Evolutionary conservation across 169 alveolate species (phyloP).

Genomic region (Plasmodium ovale): DNA sequence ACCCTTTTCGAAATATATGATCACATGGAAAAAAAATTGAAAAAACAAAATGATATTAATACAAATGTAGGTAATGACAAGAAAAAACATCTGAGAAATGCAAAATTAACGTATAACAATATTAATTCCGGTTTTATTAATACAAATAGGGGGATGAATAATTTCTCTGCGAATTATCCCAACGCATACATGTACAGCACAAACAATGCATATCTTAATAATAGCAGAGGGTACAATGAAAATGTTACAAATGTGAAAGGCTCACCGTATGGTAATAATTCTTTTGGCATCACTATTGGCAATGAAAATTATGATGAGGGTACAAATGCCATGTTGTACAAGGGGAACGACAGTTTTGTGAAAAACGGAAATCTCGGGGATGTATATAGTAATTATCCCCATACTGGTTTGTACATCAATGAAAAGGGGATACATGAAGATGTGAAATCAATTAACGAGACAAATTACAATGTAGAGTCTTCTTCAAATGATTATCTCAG

Average conservation of each 20-base stretch:
- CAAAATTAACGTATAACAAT: not conserved
- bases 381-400: not conserved
- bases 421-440: not conserved
- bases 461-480: slow-evolving; percentile 4
- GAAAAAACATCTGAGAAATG: not conserved
- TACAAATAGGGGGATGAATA: not conserved
- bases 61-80: not conserved
- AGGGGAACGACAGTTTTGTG: not conserved
- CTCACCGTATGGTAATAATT: not conserved
- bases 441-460: not conserved
- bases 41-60: not conserved
- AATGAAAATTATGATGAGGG: not conserved
- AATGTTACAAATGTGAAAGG: not conserved
- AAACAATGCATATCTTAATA: not conserved
- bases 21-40: slow-evolving; percentile 4
- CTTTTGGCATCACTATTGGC: not conserved
- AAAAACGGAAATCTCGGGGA: not conserved
- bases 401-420: not conserved
- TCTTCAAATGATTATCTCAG: slow-evolving; percentile 7
- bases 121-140: not conserved
- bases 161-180: not conserved
- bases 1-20: slow-evolving; percentile 21
- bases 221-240: not conserved
- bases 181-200: not conserved
- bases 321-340: not conserved